A percentile compares a stretch with the other conserved stretches of the same genome.
These are phyloP conservation scores for Cryphonectria nitschkei DNA, from an alignment of 2,329 filamentous ascomycete species.

Conservation along the genomic window DNA sequence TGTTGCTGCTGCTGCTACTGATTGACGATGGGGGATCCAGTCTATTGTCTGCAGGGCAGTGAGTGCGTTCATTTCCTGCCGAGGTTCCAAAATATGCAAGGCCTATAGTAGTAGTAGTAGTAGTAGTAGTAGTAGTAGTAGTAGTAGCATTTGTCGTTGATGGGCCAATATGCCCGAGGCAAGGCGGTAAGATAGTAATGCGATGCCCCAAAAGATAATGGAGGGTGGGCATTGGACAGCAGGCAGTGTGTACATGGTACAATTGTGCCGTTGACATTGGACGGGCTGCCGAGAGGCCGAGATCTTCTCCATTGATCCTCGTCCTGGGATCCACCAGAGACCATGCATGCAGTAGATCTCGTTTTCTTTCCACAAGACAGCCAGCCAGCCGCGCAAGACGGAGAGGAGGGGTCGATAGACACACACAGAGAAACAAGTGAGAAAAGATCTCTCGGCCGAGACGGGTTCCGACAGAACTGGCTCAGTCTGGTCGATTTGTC, in stretches of 20 bases:
- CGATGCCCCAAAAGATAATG: background rate
- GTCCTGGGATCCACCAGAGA: background rate
- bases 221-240: background rate
- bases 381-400: background rate
- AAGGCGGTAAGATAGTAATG: background rate
- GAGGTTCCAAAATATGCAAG: too few relatives aligned
- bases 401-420: background rate
- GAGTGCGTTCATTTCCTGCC: background rate
- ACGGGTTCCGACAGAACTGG: background rate
- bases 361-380: background rate
- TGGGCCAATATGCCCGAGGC: background rate
- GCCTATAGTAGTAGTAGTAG: too few relatives aligned
- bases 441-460: slow-evolving; percentile 4
- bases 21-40: background rate
- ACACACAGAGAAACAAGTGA: too few relatives aligned
- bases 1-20: background rate
- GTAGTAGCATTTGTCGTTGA: too few relatives aligned
- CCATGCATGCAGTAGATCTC: background rate
- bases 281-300: background rate
- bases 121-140: too few relatives aligned
- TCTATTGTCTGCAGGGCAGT: background rate
- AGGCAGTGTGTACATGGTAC: background rate
- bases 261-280: background rate
- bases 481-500: background rate
- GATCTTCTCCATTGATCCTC: slow-evolving; percentile 1